Percentiles rank a stretch among this genome's conserved stretches.
phyloP scores from a whole-genome alignment of 108 stramenopile species.

The Cyclostephanos tholiformis region DNA sequence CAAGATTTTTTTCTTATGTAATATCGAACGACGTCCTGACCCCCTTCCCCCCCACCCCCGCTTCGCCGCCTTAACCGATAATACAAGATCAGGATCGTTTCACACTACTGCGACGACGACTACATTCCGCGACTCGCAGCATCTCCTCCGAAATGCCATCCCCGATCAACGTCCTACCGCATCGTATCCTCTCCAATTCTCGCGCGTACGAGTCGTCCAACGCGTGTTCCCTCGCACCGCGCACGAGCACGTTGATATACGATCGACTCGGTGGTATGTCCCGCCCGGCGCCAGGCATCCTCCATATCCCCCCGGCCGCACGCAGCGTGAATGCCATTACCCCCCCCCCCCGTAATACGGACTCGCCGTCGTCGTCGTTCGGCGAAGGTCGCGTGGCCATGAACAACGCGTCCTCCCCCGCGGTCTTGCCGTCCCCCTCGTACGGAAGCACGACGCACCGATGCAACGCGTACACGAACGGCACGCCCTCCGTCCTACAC shows the following conservation, averaged over 20 bases:
- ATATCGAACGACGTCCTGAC: too few relatives aligned
- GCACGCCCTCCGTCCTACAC: constrained; percentile 76
- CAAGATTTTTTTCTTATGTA: too few relatives aligned
- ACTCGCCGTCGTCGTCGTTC: constrained; percentile 20
- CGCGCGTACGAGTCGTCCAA: constrained; percentile 63
- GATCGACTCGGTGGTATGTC: constrained; percentile 65
- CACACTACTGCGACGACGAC: not conserved
- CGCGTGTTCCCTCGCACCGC: constrained; percentile 64
- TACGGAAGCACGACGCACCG: constrained; percentile 63
- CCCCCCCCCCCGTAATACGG: not conserved
- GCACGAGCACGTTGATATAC: constrained; percentile 66
- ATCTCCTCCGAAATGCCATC: constrained; percentile 47
- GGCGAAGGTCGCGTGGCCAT: not conserved
- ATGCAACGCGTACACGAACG: constrained; percentile 68
- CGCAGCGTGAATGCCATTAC: constrained; percentile 63
- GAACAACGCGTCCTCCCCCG: constrained; percentile 28
- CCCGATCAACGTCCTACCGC: constrained; percentile 40
- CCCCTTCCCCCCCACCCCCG: too few relatives aligned
- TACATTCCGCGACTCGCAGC: constrained; percentile 22
- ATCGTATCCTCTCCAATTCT: constrained; percentile 38
- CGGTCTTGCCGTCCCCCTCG: constrained; percentile 53
- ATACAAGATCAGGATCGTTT: too few relatives aligned
- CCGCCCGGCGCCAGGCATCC: not conserved
- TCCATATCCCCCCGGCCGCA: constrained; percentile 24
- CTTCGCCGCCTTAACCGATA: too few relatives aligned